Evolutionary conservation across 139 green algal species (phyloP), one percentile per base, ranked within the genome.

Genomic region (Edaphochlamys debaryana): DNA sequence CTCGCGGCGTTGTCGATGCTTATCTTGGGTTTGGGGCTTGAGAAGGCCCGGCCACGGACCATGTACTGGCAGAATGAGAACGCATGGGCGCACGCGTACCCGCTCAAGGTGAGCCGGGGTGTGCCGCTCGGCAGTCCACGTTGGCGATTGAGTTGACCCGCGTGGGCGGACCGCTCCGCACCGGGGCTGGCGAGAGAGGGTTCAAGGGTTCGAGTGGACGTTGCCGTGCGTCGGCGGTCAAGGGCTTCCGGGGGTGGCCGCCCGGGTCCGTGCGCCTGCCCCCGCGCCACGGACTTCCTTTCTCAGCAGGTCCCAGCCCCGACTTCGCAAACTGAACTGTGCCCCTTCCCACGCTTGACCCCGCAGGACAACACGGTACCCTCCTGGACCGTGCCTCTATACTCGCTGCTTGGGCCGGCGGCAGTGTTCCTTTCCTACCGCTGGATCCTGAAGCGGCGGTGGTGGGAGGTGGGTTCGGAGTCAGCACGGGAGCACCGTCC

Each of bases 351-450:
- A 22, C 25, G 27, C 29, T 6, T 37, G 27, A 15, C 25, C 29
- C 58, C 41, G 8, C 78, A 84, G 66, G 69, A 79, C 15, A 87
- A 92, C 79, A 87, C 80, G 4, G 86, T 94, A 38, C 91, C 91
- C 23, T 69, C 85, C 29, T 91, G 82, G 81, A 63, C 71, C 0
- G 88, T 94, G 37, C 89, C 87, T 32, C 13, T 92, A 7, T 70
- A 81, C 82, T 30, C 62, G 29, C 6, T 91, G 56, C 13, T 79
- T 0, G 66, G 76, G 3, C 82, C 85, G 20, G 3, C 87, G 25
- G 45, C 82, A 29, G 23, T 85, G 5, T 85, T 91, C 38, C 19
- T 79, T 19, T 66, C 69, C 27, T 79, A 75, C 25, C 48, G 29
- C 32, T 56, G 62, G 25, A 5, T 84, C 5, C 22, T 11, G 5